A percentile compares a stretch with the other conserved stretches of the same genome.
Conservation (phyloP, 352 stramenopile species). For the Globisporangium sylvaticum region DNA sequence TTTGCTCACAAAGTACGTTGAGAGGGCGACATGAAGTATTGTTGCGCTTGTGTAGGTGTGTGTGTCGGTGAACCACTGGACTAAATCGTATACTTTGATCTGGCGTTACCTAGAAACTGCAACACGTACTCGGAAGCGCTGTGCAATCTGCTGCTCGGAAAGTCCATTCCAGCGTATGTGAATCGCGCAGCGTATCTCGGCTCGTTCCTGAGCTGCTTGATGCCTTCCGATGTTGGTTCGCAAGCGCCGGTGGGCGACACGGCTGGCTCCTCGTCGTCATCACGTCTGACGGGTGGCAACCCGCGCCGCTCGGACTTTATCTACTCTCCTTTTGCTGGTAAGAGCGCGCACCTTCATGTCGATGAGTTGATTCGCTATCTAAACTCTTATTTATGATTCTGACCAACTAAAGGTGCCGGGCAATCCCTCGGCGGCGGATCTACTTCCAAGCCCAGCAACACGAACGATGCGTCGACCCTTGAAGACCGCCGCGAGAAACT, state of each 20-base stretch:
- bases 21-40: background rate
- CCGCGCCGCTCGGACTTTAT: slow-evolving; percentile 24
- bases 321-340: slow-evolving; percentile 68
- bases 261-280: background rate
- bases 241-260: slow-evolving; percentile 55
- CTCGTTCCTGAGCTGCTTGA: slow-evolving; percentile 81
- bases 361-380: background rate
- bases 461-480: slow-evolving; percentile 24
- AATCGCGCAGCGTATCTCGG: slow-evolving; percentile 93
- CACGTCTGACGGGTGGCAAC: slow-evolving; percentile 16
- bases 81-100: too few species aligned
- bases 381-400: background rate
- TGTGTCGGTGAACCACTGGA: too few species aligned
- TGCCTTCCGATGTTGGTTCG: slow-evolving; percentile 46
- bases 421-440: slow-evolving; percentile 27
- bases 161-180: slow-evolving; percentile 86
- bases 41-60: background rate
- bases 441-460: slow-evolving; percentile 11
- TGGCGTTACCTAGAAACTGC: too few species aligned
- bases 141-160: slow-evolving; percentile 75
- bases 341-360: background rate
- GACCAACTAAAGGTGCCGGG: slow-evolving; percentile 32
- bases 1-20: slow-evolving; percentile 74
- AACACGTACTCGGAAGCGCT: slow-evolving; percentile 92
- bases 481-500: slow-evolving; percentile 65